Conservation (phyloP, 1,284 basidiomycete species). For the Agroathelia rolfsii region DNA sequence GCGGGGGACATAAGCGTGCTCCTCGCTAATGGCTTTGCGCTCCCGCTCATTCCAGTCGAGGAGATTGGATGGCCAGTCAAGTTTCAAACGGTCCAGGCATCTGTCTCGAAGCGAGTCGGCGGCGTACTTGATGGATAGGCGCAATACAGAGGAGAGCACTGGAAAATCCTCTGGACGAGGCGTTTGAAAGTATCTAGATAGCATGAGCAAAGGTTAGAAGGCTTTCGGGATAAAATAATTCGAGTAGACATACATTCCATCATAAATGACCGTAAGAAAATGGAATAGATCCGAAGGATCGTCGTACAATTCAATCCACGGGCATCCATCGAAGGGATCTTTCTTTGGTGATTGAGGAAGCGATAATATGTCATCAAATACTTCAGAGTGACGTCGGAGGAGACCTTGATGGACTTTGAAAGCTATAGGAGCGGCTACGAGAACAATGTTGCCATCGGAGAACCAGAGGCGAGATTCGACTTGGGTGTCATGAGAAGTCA, state of each 20-base stretch:
- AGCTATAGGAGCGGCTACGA: slow-evolving; percentile 41
- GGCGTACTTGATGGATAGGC: slow-evolving; percentile 61
- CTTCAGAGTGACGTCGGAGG: slow-evolving; percentile 59
- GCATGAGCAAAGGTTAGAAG: slow-evolving; percentile 5
- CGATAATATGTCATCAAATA: slow-evolving; percentile 54
- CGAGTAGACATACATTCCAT: slow-evolving; percentile 30
- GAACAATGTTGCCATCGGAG: slow-evolving; percentile 56
- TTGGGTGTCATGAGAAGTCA: too few relatives aligned
- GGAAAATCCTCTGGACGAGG: slow-evolving; percentile 44
- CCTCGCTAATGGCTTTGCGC: slow-evolving; percentile 30
- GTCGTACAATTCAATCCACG: slow-evolving; percentile 43
- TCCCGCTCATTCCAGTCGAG: slow-evolving; percentile 58
- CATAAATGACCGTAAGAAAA: slow-evolving; percentile 52
- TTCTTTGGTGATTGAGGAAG: slow-evolving; percentile 44
- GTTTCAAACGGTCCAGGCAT: slow-evolving; percentile 43
- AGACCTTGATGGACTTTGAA: slow-evolving; percentile 70
- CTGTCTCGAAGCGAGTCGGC: slow-evolving; percentile 47
- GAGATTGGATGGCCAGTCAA: slow-evolving; percentile 56
- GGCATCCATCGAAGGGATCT: slow-evolving; percentile 36
- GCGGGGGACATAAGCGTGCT: slow-evolving; percentile 36
- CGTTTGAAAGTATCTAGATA: slow-evolving; percentile 28
- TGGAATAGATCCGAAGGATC: slow-evolving; percentile 47
- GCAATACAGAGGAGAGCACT: slow-evolving; percentile 46
- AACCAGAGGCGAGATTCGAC: slow-evolving; percentile 58
- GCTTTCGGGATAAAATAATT: neutral